These are phyloP conservation scores for Suhomyces pyralidae DNA, from an alignment of 805 yeast species.

Conservation along the genomic window DNA sequence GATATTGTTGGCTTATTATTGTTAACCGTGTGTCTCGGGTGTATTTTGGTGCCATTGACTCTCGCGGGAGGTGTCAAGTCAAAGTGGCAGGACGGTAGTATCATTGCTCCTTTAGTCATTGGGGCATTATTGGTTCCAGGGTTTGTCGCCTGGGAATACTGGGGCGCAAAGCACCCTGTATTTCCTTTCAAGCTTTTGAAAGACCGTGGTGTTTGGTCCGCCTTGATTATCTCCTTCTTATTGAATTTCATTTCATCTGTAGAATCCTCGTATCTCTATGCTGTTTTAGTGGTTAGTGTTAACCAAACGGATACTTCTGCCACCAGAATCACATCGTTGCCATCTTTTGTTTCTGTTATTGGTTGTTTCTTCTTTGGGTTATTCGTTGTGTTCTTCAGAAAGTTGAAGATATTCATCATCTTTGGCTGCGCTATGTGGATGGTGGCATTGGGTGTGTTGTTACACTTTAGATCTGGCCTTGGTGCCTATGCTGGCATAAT, in stretches of 20 bases:
- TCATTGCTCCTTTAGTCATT: constrained; percentile 5
- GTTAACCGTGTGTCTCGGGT: constrained; percentile 29
- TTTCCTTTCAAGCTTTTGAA: constrained; percentile 12
- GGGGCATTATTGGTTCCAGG: constrained; percentile 15
- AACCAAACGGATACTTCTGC: constrained; percentile 14
- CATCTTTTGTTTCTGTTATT: constrained; percentile 14
- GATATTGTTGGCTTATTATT: constrained; percentile 35
- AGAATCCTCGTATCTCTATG: constrained; percentile 13
- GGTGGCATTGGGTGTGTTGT: constrained; percentile 22
- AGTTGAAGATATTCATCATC: constrained; percentile 22
- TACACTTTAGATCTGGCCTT: constrained; percentile 20
- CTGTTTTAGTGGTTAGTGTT: constrained; percentile 16
- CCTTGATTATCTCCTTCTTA: constrained; percentile 11
- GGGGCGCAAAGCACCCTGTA: constrained; percentile 14
- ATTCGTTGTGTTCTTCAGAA: constrained; percentile 11
- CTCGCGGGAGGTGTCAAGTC: constrained; percentile 23
- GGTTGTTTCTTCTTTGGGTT: constrained; percentile 16
- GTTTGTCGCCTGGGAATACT: constrained; percentile 14
- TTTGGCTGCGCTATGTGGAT: constrained; percentile 24
- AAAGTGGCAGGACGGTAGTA: constrained; percentile 14
- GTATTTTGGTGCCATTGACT: constrained; percentile 36
- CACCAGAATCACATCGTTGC: constrained; percentile 14
- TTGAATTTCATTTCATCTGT: constrained; percentile 13
- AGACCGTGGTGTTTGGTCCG: constrained; percentile 19
- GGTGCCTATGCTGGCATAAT: constrained; percentile 16